These are phyloP conservation scores for Quercus tomentella DNA, from an alignment of 331 rosid species.

Conservation along the genomic window DNA sequence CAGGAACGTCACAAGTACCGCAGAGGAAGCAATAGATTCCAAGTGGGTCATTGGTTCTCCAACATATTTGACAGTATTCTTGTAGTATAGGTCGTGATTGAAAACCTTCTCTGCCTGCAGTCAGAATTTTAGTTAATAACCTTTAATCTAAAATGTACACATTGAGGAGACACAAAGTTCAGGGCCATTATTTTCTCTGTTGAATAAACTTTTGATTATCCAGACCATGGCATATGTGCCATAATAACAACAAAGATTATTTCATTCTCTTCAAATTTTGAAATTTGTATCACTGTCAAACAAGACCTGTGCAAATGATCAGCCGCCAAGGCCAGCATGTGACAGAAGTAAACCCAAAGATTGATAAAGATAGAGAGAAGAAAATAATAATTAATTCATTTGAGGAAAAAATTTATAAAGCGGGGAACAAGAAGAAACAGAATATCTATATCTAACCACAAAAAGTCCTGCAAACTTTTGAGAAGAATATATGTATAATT, in stretches of 20 bases:
- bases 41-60: constrained; percentile 98
- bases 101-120: constrained; percentile 85
- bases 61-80: constrained; percentile 86
- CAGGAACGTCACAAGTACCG: constrained; percentile 48
- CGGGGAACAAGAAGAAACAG: too few relatives aligned
- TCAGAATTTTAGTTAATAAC: constrained; percentile 12
- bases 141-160: background rate
- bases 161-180: background rate
- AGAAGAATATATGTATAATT: background rate
- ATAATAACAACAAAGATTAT: background rate
- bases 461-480: background rate
- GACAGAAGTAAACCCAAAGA: background rate
- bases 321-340: background rate
- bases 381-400: too few relatives aligned
- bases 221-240: background rate
- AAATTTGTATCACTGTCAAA: background rate
- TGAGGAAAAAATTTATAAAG: too few relatives aligned
- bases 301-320: background rate
- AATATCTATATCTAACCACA: background rate
- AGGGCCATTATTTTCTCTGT: background rate
- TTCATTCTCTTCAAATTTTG: background rate
- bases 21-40: constrained; percentile 98
- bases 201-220: background rate
- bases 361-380: constrained; percentile 5
- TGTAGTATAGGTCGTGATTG: constrained; percentile 69